A percentile compares a stretch with the other conserved stretches of the same genome.
phyloP scores from a whole-genome alignment of 2,329 filamentous ascomycete species.

The Gaeumannomyces sp. region DNA sequence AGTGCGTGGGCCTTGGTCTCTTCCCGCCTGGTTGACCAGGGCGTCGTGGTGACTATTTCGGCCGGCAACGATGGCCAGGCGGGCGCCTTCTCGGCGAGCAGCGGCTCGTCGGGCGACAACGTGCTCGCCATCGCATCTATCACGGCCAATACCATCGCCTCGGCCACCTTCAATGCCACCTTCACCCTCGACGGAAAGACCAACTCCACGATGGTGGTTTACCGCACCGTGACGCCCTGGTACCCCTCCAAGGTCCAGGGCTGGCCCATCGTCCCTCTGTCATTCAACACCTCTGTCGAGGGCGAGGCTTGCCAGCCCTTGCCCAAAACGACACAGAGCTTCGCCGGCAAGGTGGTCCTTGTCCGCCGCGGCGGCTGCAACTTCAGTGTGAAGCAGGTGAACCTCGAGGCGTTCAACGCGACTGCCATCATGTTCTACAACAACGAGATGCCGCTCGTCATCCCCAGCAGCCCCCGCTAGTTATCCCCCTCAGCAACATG shows the following conservation, averaged over 20 bases:
- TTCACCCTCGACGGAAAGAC: conserved; percentile 9
- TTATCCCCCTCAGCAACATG: conserved; percentile 11
- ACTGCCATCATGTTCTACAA: conserved; percentile 28
- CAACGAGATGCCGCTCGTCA: conserved; percentile 1
- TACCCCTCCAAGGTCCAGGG: conserved; percentile 15
- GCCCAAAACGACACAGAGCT: conserved; percentile 29
- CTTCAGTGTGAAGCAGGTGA: conserved; percentile 21
- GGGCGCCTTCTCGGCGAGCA: conserved; percentile 20
- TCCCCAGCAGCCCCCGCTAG: background rate
- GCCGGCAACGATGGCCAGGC: conserved; percentile 34
- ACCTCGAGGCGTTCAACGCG: conserved; percentile 24
- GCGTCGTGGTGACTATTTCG: conserved; percentile 33
- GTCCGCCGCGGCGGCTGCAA: conserved; percentile 28
- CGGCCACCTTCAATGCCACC: conserved; percentile 14
- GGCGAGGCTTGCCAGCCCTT: conserved; percentile 33
- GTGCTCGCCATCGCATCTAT: conserved; percentile 39
- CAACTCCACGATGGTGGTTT: conserved; percentile 11
- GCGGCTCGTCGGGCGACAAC: conserved; percentile 28
- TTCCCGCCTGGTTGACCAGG: conserved; percentile 32
- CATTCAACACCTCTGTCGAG: conserved; percentile 15
- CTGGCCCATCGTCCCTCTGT: conserved; percentile 21
- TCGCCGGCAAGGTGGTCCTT: conserved; percentile 34
- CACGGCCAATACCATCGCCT: conserved; percentile 18
- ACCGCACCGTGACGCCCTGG: conserved; percentile 13
- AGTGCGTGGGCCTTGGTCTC: conserved; percentile 30